Evolutionary conservation across 2,329 filamentous ascomycete genomes (phyloP), one percentile per base, ranked within the genome.

Genomic region (Ilyonectria destructans): DNA sequence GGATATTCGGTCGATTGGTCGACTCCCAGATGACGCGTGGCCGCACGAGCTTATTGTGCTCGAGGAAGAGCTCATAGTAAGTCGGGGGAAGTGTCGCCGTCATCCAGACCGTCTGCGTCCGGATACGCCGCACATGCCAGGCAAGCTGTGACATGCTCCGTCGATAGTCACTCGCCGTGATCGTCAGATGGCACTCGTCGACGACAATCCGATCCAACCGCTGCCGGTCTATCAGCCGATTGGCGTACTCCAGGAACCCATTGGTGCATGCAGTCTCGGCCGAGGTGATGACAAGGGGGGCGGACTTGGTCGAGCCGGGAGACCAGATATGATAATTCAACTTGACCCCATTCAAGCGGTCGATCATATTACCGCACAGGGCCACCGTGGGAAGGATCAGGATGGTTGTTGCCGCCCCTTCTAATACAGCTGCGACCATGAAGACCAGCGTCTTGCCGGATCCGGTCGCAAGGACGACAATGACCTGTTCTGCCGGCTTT

Each of bases 151-250:
- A 58, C 37, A 58, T 58, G 19, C 55, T 45, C 37, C 40, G 55
- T 31, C 55, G 35, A 46, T 58, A 58, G 17, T 45, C 33, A 26
- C 55, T 58, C 37, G 55, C 55, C 35, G 55, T 58, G 37, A 58
- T 58, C 19, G 55, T 58, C 6, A 58, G 55, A 31, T 58, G 35
- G 29, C 55, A 58, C 26, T 58, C 55, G 37, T 46, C 55, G 21
- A 58, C 29, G 17, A 58, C 55, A 31, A 58, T 58, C 21, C 55
- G 26, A 58, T 58, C 55, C 12, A 58, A 37, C 19, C 21, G 55
- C 37, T 58, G 26, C 15, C 40, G 33, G 19, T 58, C 55, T 13
- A 31, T 19, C 12, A 58, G 55, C 29, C 40, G 55, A 29, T 46
- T 23, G 37, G 55, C 37, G 29, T 46, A 58, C 21, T 46, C 35